Conservation (phyloP, 2,329 filamentous ascomycete species). For the Ceratocystis huliohia region DNA sequence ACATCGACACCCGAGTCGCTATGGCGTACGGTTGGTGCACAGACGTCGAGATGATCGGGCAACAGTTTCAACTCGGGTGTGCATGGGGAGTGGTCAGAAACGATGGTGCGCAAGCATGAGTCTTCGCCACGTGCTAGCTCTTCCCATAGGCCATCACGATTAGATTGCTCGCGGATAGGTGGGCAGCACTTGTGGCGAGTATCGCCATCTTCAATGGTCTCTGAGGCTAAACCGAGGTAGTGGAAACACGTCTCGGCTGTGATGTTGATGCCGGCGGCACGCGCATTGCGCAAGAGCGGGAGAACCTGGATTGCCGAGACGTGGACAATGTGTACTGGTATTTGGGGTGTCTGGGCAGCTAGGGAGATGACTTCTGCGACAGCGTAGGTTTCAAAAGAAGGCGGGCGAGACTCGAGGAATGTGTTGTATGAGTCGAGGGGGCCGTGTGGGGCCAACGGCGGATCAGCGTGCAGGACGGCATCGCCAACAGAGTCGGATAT, state of each 20-base stretch:
- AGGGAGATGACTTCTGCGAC: slow-evolving; percentile 75
- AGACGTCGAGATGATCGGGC: slow-evolving; percentile 40
- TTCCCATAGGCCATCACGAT: slow-evolving; percentile 77
- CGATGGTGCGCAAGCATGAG: slow-evolving; percentile 79
- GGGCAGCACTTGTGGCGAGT: slow-evolving; percentile 93
- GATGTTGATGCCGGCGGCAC: slow-evolving; percentile 63
- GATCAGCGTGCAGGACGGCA: slow-evolving; percentile 54
- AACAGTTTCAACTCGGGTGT: slow-evolving; percentile 88
- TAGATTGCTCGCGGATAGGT: slow-evolving; percentile 67
- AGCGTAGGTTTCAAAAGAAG: slow-evolving; percentile 81
- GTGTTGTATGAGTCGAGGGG: slow-evolving; percentile 70
- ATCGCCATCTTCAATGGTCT: slow-evolving; percentile 71
- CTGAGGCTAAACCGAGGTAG: slow-evolving; percentile 74
- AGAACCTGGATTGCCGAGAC: slow-evolving; percentile 82
- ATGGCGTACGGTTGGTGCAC: slow-evolving; percentile 32
- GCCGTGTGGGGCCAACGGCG: slow-evolving; percentile 58
- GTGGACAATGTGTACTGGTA: slow-evolving; percentile 88
- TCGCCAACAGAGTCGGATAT: slow-evolving; percentile 69
- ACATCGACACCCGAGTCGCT: slow-evolving; percentile 43
- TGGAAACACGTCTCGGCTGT: slow-evolving; percentile 95
- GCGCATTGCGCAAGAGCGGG: slow-evolving; percentile 62
- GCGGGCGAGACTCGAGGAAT: slow-evolving; percentile 81
- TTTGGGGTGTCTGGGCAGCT: slow-evolving; percentile 62
- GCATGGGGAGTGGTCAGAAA: slow-evolving; percentile 92
- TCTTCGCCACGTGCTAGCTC: slow-evolving; percentile 54